Evolutionary conservation across 2,329 filamentous ascomycete genomes (phyloP).

Genomic region (Phialocephala subalpina): DNA sequence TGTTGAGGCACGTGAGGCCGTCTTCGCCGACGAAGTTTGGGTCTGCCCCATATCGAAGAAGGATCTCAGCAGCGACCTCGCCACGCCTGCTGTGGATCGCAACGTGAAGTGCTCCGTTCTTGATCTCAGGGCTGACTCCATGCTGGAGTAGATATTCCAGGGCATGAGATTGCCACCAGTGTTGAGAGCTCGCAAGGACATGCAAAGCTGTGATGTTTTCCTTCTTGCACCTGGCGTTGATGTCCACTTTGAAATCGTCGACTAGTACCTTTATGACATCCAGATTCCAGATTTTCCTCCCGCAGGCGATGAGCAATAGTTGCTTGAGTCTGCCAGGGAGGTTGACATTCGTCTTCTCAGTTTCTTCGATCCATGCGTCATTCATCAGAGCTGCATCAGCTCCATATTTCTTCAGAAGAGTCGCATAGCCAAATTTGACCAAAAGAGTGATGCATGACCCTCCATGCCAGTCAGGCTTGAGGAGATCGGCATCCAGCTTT

Average conservation of each 20-base stretch:
- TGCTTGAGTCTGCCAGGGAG: constrained; percentile 1
- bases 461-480: constrained; percentile 9
- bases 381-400: neutral
- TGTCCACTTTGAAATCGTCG: constrained; percentile 42
- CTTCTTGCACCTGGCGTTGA: constrained; percentile 34
- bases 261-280: constrained; percentile 45
- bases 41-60: constrained; percentile 29
- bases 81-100: constrained; percentile 13
- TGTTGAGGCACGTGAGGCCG: constrained; percentile 5
- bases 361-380: constrained; percentile 10
- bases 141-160: constrained; percentile 23
- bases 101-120: constrained; percentile 29
- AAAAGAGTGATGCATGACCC: constrained; percentile 18
- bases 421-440: constrained; percentile 23
- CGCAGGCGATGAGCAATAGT: constrained; percentile 42
- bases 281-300: constrained; percentile 44
- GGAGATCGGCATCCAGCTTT: constrained; percentile 8
- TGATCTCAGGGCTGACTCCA: constrained; percentile 20
- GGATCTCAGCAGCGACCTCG: constrained; percentile 15
- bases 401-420: constrained; percentile 19
- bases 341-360: constrained; percentile 1
- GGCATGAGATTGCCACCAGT: constrained; percentile 28
- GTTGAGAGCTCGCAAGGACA: constrained; percentile 12
- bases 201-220: constrained; percentile 24
- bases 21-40: constrained; percentile 17